Base-by-base conservation (phyloP, 164 flowering plant genomes). In the Magnolia sinica region DNA sequence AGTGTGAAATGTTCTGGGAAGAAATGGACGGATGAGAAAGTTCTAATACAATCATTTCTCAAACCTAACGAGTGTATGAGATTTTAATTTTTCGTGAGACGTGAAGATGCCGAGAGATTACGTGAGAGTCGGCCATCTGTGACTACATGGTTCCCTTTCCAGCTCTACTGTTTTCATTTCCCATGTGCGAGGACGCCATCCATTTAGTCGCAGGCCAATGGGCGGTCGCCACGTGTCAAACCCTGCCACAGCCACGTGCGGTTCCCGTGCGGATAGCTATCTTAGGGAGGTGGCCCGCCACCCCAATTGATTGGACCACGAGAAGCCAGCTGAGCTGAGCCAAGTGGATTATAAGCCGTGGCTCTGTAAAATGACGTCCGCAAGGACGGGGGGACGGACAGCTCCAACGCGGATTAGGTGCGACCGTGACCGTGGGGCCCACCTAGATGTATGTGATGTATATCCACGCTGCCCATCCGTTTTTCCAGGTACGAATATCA, bases 171-270 rank as follows among this genome's bases (percentile, higher is more conserved):
- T 59, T 73, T 18, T 16, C 65, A 59, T 18, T 29, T 24, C 13
- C 67, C 75, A 73, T 73, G 75, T 73, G 75, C 11, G 23, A 64
- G 20, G 22, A 22, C 64, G 45, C 64, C 24, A 52, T 72, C 74
- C 64, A 68, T 63, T 37, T 13, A 14, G 49, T 19, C 23, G 16
- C 7, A 0, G 29, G 0, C 75, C 52, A 73, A 27, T 58, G 19
- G 50, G 4, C 19, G 1, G 8, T 24, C 14, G 68, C 67, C 75
- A 73, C 67, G 51, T 73, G 23, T 61, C 16, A 50, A 1, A 2
- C 14, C 7, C 29, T 24, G 74, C 49, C 18, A 4, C 52, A 4
- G 37, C 52, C 67, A 73, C 75, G 75, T 73, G 75, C 6, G 52
- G 68, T 45, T n/a, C 68, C 49, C n/a, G 18, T 14, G 75, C 50